Evolutionary conservation across 208 protist genomes (phyloP).

Genomic region (Leishmania martiniquensis): DNA sequence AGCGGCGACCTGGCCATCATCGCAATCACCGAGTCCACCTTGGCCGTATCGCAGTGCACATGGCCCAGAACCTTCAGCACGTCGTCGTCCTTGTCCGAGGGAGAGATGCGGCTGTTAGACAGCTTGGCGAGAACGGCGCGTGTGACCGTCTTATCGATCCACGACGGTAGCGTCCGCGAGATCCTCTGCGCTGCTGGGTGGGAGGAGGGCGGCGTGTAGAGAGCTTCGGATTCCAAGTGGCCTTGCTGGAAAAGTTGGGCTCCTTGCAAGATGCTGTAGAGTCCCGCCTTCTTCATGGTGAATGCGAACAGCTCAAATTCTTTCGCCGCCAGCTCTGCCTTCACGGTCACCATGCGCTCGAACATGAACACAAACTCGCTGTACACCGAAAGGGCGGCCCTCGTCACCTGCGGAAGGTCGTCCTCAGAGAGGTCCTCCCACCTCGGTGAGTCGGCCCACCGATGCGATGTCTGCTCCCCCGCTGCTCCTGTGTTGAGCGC

Average conservation of each 20-base stretch:
- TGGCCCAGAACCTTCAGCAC: constrained; percentile 64
- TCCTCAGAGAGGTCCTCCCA: constrained; percentile 23
- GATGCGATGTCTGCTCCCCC: neutral
- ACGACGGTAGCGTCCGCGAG: constrained; percentile 29
- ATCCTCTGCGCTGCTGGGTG: constrained; percentile 5
- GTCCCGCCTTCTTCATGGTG: constrained; percentile 39
- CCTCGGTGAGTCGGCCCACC: neutral
- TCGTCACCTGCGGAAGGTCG: constrained; percentile 27
- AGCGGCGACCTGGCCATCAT: constrained; percentile 44
- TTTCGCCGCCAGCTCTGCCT: constrained; percentile 18
- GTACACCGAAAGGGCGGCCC: constrained; percentile 52
- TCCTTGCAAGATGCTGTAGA: constrained; percentile 67
- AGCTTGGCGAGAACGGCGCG: constrained; percentile 35
- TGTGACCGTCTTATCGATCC: constrained; percentile 48
- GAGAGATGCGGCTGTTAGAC: constrained; percentile 14
- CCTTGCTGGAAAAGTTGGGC: constrained; percentile 40
- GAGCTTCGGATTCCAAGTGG: constrained; percentile 29
- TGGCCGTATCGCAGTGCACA: constrained; percentile 50
- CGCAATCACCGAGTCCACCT: constrained; percentile 45
- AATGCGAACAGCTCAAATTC: constrained; percentile 46
- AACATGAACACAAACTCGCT: constrained; percentile 67
- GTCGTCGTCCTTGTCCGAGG: constrained; percentile 39
- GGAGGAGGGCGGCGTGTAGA: constrained; percentile 6
- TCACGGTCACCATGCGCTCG: constrained; percentile 54
- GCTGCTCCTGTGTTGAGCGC: neutral